Percentiles rank a stretch among this genome's conserved stretches.
Conservation (phyloP, 495 filamentous ascomycete species). For the Rostrohypoxylon terebratum region DNA sequence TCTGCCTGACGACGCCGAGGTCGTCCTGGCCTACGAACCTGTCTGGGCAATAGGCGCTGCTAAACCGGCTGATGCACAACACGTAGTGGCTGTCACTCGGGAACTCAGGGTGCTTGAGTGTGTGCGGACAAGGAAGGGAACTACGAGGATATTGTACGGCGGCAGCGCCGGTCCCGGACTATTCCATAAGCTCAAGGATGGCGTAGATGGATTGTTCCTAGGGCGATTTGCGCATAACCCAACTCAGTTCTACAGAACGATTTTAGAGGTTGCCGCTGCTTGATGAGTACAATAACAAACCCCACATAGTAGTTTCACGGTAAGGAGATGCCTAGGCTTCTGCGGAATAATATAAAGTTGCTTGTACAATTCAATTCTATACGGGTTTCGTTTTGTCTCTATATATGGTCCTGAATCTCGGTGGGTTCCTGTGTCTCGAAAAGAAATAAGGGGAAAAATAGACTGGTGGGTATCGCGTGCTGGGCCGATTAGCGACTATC, state of each 20-base stretch:
- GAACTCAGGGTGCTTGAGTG: conserved; percentile 64
- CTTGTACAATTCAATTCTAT: conserved; percentile 20
- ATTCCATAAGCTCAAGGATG: conserved; percentile 71
- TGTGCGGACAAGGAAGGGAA: conserved; percentile 56
- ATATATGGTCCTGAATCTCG: conserved; percentile 14
- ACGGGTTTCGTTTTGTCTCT: conserved; percentile 13
- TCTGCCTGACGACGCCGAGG: conserved; percentile 69
- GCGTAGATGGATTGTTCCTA: conserved; percentile 84
- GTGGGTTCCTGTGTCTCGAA: not conserved
- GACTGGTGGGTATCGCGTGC: conserved; percentile 4
- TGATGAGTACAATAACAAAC: conserved; percentile 5
- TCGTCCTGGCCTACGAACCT: conserved; percentile 88
- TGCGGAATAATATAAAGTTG: conserved; percentile 4
- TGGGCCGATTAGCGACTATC: conserved; percentile 18
- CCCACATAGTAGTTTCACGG: not conserved
- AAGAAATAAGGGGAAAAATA: not conserved
- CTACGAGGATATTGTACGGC: conserved; percentile 78
- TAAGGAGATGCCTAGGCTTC: not conserved
- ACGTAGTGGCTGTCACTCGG: conserved; percentile 77
- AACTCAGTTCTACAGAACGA: conserved; percentile 72
- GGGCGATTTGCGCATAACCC: conserved; percentile 84
- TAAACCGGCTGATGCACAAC: conserved; percentile 75
- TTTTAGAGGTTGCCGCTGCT: conserved; percentile 70
- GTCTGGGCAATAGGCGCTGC: conserved; percentile 87
- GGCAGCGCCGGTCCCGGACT: conserved; percentile 83